These are phyloP conservation scores for Daldinia caldariorum DNA, from an alignment of 495 filamentous ascomycete genomes.

Conservation along the genomic window DNA sequence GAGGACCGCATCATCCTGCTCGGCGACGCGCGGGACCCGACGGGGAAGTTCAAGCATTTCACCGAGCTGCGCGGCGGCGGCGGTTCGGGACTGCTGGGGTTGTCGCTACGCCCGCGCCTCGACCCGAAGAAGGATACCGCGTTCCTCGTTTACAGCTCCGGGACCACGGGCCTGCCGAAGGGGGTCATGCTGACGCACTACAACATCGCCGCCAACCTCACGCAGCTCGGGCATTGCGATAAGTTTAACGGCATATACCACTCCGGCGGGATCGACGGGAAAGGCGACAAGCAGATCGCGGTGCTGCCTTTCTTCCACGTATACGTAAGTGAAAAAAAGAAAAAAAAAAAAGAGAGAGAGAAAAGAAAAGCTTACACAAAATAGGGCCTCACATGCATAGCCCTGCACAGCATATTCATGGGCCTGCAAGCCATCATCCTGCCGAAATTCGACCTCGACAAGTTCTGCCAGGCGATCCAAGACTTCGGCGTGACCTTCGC, in stretches of 20 bases:
- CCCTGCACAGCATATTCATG: slow-evolving; percentile 61
- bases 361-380: background rate
- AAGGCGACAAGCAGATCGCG: slow-evolving; percentile 77
- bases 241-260: slow-evolving; percentile 59
- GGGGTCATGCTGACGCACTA: slow-evolving; percentile 88
- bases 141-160: slow-evolving; percentile 82
- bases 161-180: slow-evolving; percentile 93
- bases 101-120: slow-evolving; percentile 53
- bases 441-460: slow-evolving; percentile 83
- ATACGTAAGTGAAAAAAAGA: slow-evolving; percentile 64
- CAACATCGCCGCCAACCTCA: slow-evolving; percentile 80
- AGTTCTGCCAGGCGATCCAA: slow-evolving; percentile 80
- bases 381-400: slow-evolving; percentile 52
- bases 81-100: slow-evolving; percentile 62
- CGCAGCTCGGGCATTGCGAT: slow-evolving; percentile 65
- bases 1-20: slow-evolving; percentile 77
- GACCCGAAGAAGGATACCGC: slow-evolving; percentile 68
- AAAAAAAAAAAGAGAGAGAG: no score
- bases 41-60: slow-evolving; percentile 76
- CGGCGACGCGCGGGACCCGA: slow-evolving; percentile 74
- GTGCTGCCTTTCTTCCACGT: slow-evolving; percentile 95
- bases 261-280: slow-evolving; percentile 66
- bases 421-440: slow-evolving; percentile 81
- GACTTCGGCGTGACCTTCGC: slow-evolving; percentile 76
- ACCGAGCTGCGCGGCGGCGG: slow-evolving; percentile 72